Percentiles rank a stretch among this genome's conserved stretches.
These are phyloP conservation scores for Adiantum capillusveneris DNA, from an alignment of 75 land plant genomes.

Conservation along the genomic window DNA sequence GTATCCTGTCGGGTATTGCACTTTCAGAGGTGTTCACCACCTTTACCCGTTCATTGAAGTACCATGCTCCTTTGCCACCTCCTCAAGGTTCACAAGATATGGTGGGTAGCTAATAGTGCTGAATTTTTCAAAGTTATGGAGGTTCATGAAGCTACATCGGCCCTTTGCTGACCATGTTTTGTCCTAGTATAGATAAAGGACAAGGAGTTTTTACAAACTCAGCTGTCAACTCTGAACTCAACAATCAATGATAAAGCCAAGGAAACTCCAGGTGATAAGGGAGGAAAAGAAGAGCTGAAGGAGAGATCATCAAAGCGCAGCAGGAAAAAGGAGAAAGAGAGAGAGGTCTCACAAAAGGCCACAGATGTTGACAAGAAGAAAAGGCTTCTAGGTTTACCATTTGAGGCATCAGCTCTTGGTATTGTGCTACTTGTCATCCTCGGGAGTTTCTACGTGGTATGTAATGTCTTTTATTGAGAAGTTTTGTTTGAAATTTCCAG, in stretches of 20 bases:
- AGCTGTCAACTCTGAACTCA: too few species aligned
- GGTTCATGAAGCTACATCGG: too few species aligned
- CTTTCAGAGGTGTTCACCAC: conserved; percentile 84
- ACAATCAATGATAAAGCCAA: neutral
- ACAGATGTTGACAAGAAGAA: conserved; percentile 29
- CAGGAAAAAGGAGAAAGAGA: conserved; percentile 56
- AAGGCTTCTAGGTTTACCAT: conserved; percentile 64
- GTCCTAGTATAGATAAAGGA: too few species aligned
- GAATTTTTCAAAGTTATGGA: too few species aligned
- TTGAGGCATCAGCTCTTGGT: conserved; percentile 70
- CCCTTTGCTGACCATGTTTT: too few species aligned
- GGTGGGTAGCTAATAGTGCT: too few species aligned
- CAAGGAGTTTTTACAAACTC: too few species aligned
- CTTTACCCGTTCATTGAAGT: conserved; percentile 79
- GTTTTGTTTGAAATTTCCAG: too few species aligned
- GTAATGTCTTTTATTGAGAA: neutral
- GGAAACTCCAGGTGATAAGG: conserved; percentile 20
- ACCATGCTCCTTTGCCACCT: conserved; percentile 21
- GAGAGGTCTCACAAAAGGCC: conserved; percentile 47
- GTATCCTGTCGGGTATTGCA: conserved; percentile 93
- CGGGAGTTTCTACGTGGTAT: conserved; percentile 93
- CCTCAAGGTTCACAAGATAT: too few species aligned
- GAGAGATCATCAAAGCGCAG: conserved; percentile 63
- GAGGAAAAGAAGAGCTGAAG: conserved; percentile 40
- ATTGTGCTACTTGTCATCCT: conserved; percentile 67